Percentiles rank a stretch among this genome's conserved stretches.
phyloP scores from a whole-genome alignment of 1,284 basidiomycete species.

The Ceratobasidium sp. region DNA sequence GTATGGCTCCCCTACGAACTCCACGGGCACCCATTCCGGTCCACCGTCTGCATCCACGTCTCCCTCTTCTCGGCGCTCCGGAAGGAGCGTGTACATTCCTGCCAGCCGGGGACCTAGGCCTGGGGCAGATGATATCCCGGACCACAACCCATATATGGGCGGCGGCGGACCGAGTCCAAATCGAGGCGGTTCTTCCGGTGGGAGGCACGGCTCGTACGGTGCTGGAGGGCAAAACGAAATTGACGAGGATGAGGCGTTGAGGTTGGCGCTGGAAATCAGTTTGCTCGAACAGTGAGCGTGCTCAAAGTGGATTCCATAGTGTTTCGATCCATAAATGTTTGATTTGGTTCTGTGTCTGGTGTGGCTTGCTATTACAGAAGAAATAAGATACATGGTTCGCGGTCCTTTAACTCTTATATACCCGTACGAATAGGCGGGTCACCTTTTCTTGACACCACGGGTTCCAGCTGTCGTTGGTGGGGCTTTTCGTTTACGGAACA shows the following conservation, averaged over 20 bases:
- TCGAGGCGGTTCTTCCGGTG: conserved; percentile 25
- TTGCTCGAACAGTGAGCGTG: conserved; percentile 53
- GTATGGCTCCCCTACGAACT: conserved; percentile 18
- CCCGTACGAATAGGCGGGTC: not conserved
- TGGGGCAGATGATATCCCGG: conserved; percentile 8
- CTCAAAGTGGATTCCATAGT: not conserved
- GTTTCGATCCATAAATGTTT: too few species aligned
- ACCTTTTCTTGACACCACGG: conserved; percentile 27
- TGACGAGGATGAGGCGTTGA: conserved; percentile 60
- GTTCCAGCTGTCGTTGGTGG: conserved; percentile 25
- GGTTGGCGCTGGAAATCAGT: conserved; percentile 62
- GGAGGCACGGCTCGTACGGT: conserved; percentile 31
- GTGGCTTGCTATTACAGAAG: conserved; percentile 2
- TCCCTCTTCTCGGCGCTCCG: conserved; percentile 31
- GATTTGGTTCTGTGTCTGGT: not conserved
- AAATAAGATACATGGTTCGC: not conserved
- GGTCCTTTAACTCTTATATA: not conserved
- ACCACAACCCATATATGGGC: conserved; percentile 9
- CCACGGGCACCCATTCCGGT: conserved; percentile 10
- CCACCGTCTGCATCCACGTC: conserved; percentile 34
- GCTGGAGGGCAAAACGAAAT: conserved; percentile 45
- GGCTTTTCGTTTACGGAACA: conserved; percentile 33
- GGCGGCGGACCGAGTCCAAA: conserved; percentile 31
- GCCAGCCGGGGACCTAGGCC: conserved; percentile 16
- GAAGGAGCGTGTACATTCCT: conserved; percentile 22